These are phyloP conservation scores for Acer negundo DNA, from an alignment of 345 rosid genomes.

Conservation along the genomic window DNA sequence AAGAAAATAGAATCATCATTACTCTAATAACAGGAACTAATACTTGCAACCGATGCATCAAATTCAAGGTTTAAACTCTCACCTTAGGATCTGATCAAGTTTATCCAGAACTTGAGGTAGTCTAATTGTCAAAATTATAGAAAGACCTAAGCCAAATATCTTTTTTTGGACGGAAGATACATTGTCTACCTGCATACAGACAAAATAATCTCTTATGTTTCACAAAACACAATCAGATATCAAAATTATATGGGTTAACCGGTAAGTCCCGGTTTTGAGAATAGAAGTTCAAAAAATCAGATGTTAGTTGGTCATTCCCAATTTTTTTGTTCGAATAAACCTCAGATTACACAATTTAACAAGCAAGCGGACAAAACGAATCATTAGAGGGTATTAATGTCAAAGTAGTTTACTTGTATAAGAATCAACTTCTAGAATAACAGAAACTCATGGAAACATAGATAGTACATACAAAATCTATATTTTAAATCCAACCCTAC, in stretches of 20 bases:
- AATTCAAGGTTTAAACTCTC: conserved; percentile 13
- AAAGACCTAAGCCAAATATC: conserved; percentile 83
- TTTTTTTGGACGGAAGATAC: conserved; percentile 67
- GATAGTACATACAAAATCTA: neutral
- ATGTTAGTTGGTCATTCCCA: neutral
- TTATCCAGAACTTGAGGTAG: conserved; percentile 93
- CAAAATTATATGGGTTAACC: neutral
- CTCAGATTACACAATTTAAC: neutral
- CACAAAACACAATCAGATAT: neutral
- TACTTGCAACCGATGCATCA: neutral
- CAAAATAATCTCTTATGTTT: neutral
- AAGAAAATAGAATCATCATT: conserved; percentile 17
- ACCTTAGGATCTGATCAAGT: conserved; percentile 94
- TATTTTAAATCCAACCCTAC: neutral
- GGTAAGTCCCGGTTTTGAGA: neutral
- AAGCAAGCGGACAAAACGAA: neutral
- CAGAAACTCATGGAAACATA: neutral
- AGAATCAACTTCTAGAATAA: neutral
- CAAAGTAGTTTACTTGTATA: neutral
- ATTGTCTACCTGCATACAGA: conserved; percentile 70
- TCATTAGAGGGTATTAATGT: neutral
- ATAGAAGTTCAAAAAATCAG: neutral
- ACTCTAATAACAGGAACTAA: conserved; percentile 1
- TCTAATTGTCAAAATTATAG: conserved; percentile 81
- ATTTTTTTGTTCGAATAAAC: neutral